These are phyloP conservation scores for Echinochloa phyllopogon DNA, from an alignment of 176 grass and related monocot genomes.

Conservation along the genomic window DNA sequence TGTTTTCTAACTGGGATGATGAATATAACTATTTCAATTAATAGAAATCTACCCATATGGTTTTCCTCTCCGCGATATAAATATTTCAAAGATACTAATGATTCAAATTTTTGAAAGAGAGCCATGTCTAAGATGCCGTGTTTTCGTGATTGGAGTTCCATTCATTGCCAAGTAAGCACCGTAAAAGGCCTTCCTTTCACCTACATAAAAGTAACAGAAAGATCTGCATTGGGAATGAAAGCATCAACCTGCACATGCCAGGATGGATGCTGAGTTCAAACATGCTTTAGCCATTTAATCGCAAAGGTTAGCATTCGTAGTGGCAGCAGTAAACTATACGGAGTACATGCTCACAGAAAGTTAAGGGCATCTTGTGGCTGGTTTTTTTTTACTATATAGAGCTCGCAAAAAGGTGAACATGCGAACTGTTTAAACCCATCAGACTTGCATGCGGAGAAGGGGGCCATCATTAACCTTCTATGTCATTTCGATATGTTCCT, in stretches of 20 bases:
- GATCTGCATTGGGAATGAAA: background rate
- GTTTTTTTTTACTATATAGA: background rate
- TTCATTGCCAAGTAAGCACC: background rate
- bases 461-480: background rate
- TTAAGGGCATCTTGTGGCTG: background rate
- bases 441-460: background rate
- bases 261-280: constrained; percentile 8
- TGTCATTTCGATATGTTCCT: background rate
- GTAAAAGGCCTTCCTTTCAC: background rate
- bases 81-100: no score
- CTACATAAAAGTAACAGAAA: background rate
- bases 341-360: background rate
- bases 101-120: no score
- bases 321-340: background rate
- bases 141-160: background rate
- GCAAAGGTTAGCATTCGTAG: background rate
- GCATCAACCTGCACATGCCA: background rate
- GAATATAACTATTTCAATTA: no score
- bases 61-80: no score
- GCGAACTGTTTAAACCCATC: background rate
- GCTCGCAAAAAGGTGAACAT: background rate
- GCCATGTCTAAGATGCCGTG: background rate
- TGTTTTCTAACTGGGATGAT: no score
- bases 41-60: no score
- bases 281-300: background rate